A percentile compares a stretch with the other conserved stretches of the same genome.
Conservation (phyloP, 345 rosid species). For the Brassica napus region Da-Ae NC_063447.1:59234001-59234500, state of each 20-base stretch:
- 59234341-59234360: too few relatives aligned
- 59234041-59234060: constrained; percentile 87
- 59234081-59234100: constrained; percentile 74
- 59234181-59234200: constrained; percentile 70
- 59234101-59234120: constrained; percentile 61
- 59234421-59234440: neutral
- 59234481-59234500: constrained; percentile 80
- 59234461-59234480: constrained; percentile 70
- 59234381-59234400: constrained; percentile 43
- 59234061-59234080: constrained; percentile 83
- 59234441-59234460: constrained; percentile 56
- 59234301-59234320: constrained; percentile 75
- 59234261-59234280: constrained; percentile 81
- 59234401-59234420: neutral
- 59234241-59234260: constrained; percentile 86
- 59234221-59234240: constrained; percentile 95
- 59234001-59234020: constrained; percentile 90
- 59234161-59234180: constrained; percentile 75
- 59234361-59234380: constrained; percentile 11
- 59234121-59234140: constrained; percentile 65
- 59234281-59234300: constrained; percentile 94
- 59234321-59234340: too few relatives aligned
- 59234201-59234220: constrained; percentile 75
- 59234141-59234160: constrained; percentile 70
- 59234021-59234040: constrained; percentile 98